phyloP scores from a whole-genome alignment of 73 alveolate species.

The Diophrys sp. region DNA sequence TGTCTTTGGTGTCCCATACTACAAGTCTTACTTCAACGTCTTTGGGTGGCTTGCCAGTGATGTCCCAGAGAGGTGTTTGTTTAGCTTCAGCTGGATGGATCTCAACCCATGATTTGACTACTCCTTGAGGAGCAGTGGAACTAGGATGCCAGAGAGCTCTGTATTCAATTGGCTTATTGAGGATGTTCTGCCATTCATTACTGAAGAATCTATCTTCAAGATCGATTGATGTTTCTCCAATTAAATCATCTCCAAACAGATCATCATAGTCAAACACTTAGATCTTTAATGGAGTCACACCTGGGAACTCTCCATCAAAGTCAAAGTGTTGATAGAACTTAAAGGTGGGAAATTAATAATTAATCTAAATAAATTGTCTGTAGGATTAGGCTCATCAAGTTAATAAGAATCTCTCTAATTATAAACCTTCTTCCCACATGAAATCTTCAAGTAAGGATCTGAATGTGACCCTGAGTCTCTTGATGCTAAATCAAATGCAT shows the following conservation, averaged over 20 bases:
- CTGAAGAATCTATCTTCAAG: slow-evolving; percentile 97
- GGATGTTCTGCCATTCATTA: slow-evolving; percentile 84
- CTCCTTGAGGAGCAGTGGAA: slow-evolving; percentile 57
- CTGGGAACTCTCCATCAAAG: slow-evolving; percentile 88
- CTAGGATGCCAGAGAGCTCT: slow-evolving; percentile 63
- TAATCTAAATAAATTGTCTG: slow-evolving; percentile 73
- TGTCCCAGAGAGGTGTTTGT: slow-evolving; percentile 77
- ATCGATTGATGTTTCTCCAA: slow-evolving; percentile 92
- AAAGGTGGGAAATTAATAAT: neutral
- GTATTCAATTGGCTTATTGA: slow-evolving; percentile 92
- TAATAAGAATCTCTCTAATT: slow-evolving; percentile 67
- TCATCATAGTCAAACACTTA: slow-evolving; percentile 96
- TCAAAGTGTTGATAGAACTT: slow-evolving; percentile 53
- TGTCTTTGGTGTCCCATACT: slow-evolving; percentile 84
- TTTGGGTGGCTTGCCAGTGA: slow-evolving; percentile 78
- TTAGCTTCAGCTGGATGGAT: slow-evolving; percentile 64
- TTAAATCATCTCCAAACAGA: too few relatives aligned
- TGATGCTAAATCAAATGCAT: slow-evolving; percentile 79
- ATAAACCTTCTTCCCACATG: too few relatives aligned
- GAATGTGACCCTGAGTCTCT: slow-evolving; percentile 83
- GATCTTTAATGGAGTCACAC: slow-evolving; percentile 80
- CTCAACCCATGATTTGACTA: slow-evolving; percentile 60
- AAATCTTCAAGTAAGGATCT: slow-evolving; percentile 91
- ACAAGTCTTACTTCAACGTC: slow-evolving; percentile 87
- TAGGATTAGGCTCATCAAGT: slow-evolving; percentile 82